Evolutionary conservation across 2,329 filamentous ascomycete species (phyloP).

Genomic region (Fusarium chuoi): DNA sequence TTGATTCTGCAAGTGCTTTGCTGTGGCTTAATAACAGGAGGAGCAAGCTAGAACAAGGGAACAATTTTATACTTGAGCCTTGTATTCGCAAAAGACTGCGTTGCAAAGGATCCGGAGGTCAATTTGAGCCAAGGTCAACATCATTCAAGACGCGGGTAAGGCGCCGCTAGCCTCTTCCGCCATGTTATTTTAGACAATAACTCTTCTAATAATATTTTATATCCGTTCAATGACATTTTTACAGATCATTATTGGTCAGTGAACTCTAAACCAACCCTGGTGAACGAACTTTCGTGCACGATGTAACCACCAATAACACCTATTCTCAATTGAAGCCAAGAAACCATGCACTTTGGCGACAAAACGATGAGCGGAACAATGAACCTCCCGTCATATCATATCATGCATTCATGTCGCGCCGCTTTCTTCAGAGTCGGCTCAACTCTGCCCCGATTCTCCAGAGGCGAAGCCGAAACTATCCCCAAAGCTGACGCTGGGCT

Average conservation of each 20-base stretch:
- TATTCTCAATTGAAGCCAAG: background rate
- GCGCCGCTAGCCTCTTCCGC: no score
- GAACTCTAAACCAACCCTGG: background rate
- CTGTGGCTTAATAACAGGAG: background rate
- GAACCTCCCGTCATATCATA: background rate
- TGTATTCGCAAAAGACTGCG: background rate
- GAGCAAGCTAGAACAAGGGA: background rate
- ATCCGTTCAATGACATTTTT: background rate
- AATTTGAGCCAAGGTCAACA: no score
- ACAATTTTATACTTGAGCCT: background rate
- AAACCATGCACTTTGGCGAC: background rate
- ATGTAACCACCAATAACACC: background rate
- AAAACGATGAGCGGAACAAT: background rate
- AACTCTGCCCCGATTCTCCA: conserved; percentile 3
- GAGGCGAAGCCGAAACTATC: conserved; percentile 1
- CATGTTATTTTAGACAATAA: background rate
- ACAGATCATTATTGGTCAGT: background rate
- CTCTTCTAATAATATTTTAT: background rate
- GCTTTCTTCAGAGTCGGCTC: background rate
- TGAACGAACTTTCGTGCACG: background rate
- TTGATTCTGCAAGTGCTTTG: background rate
- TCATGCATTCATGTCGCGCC: background rate
- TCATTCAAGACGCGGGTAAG: background rate
- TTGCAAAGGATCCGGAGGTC: background rate
- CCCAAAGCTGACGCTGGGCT: background rate